These are phyloP conservation scores for Fusarium virguliforme DNA, from an alignment of 2,329 filamentous ascomycete species.

Conservation along the genomic window DNA sequence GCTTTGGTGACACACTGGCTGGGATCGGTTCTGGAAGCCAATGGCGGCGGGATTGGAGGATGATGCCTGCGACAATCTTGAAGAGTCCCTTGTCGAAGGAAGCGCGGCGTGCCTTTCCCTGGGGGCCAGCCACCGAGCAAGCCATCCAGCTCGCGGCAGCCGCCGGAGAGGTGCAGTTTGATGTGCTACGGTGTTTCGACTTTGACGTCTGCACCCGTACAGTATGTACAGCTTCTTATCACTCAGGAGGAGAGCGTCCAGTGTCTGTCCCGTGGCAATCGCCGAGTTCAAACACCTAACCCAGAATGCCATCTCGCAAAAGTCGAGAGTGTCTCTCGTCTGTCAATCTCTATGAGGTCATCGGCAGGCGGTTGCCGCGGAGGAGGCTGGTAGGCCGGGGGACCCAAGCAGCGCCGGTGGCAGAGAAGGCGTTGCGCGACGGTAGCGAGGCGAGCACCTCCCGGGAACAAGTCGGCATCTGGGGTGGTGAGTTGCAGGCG, in stretches of 20 bases:
- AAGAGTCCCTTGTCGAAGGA: background rate
- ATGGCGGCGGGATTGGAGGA: conserved; percentile 26
- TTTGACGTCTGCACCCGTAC: conserved; percentile 10
- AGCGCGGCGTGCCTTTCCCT: conserved; percentile 4
- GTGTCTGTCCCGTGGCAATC: background rate
- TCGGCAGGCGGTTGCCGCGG: conserved; percentile 45
- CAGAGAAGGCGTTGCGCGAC: conserved; percentile 26
- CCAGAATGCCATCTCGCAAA: conserved; percentile 23
- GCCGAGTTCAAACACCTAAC: conserved; percentile 9
- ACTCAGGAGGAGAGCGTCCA: background rate
- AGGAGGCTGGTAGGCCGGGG: conserved; percentile 27
- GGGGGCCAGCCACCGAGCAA: conserved; percentile 15
- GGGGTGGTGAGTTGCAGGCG: conserved; percentile 39
- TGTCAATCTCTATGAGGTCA: conserved; percentile 48
- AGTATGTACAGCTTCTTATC: conserved; percentile 8
- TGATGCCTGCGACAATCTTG: background rate
- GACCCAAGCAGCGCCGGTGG: conserved; percentile 18
- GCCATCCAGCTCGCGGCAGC: conserved; percentile 19
- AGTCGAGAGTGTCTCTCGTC: background rate
- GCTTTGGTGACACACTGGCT: conserved; percentile 19
- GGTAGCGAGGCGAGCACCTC: conserved; percentile 32
- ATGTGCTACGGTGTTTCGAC: conserved; percentile 5
- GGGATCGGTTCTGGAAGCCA: conserved; percentile 37
- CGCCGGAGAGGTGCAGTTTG: conserved; percentile 8
- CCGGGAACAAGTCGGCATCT: conserved; percentile 48